Evolutionary conservation across 768 basidiomycete genomes (phyloP).

Genomic region (Infundibulicybe gibba): DNA sequence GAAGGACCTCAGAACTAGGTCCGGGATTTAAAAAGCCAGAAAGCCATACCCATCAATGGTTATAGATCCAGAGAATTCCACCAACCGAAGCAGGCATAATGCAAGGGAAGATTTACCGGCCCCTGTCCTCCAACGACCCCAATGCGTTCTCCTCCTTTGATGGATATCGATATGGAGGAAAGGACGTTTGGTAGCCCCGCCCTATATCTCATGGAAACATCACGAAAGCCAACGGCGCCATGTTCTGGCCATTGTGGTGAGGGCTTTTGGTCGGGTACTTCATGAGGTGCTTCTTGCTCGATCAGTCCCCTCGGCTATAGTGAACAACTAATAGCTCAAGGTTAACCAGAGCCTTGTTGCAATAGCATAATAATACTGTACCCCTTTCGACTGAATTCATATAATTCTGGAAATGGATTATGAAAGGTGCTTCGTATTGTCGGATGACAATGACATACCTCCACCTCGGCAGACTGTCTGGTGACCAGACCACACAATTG

Average conservation of each 20-base stretch:
- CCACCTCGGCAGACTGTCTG: constrained; percentile 61
- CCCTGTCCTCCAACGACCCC: constrained; percentile 69
- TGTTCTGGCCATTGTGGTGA: constrained; percentile 56
- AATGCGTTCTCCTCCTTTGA: constrained; percentile 69
- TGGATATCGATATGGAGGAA: constrained; percentile 55
- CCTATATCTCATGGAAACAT: constrained; percentile 61
- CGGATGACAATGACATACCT: constrained; percentile 30
- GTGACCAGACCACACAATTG: constrained; percentile 53
- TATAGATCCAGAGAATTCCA: constrained; percentile 65
- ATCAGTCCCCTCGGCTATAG: constrained; percentile 50
- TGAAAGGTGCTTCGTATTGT: neutral
- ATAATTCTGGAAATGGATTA: constrained; percentile 44
- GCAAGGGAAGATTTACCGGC: constrained; percentile 64
- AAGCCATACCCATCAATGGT: constrained; percentile 53
- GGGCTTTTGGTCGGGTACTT: constrained; percentile 52
- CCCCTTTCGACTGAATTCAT: constrained; percentile 66
- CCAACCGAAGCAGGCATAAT: constrained; percentile 62
- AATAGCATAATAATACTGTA: constrained; percentile 11
- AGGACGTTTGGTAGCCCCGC: constrained; percentile 71
- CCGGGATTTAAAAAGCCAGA: neutral
- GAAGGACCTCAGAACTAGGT: constrained; percentile 8
- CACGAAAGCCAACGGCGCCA: constrained; percentile 60
- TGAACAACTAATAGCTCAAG: constrained; percentile 38
- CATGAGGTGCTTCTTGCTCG: constrained; percentile 63
- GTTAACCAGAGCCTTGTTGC: neutral